Evolutionary conservation across 495 filamentous ascomycete genomes (phyloP).

Genomic region (Talaromyces borbonicus): DNA sequence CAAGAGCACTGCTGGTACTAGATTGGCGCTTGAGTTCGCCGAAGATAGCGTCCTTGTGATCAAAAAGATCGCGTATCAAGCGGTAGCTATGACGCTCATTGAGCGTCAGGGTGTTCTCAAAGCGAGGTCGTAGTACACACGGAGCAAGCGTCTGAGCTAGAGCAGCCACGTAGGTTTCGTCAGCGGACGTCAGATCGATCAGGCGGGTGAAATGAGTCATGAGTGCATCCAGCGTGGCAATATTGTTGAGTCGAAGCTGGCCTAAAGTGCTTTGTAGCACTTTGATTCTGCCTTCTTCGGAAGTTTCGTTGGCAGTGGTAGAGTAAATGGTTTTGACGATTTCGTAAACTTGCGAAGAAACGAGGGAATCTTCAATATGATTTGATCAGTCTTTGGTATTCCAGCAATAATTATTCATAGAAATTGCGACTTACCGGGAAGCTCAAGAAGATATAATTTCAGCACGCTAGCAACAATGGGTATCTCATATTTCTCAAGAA

Average conservation of each 20-base stretch:
- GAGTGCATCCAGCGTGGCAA: constrained; percentile 94
- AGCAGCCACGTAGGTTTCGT: constrained; percentile 70
- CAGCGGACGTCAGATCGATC: constrained; percentile 92
- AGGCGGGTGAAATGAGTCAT: constrained; percentile 97
- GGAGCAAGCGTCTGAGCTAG: constrained; percentile 74
- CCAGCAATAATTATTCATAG: no score
- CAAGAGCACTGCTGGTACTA: constrained; percentile 38
- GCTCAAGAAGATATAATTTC: constrained; percentile 92
- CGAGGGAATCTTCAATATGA: constrained; percentile 73
- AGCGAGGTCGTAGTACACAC: constrained; percentile 78
- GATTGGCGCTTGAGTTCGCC: constrained; percentile 90
- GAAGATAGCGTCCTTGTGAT: constrained; percentile 90
- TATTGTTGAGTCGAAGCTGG: constrained; percentile 91
- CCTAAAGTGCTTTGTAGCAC: constrained; percentile 93
- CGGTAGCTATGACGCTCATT: constrained; percentile 90
- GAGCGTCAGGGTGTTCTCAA: constrained; percentile 83
- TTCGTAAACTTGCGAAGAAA: constrained; percentile 97
- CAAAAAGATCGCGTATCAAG: constrained; percentile 84
- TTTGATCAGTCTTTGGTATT: constrained; percentile 5
- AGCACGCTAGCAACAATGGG: constrained; percentile 87
- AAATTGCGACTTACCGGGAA: constrained; percentile 59
- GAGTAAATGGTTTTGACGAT: constrained; percentile 95
- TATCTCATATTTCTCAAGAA: constrained; percentile 79
- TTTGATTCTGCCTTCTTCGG: constrained; percentile 67
- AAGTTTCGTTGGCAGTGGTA: constrained; percentile 60